Percentiles rank a stretch among this genome's conserved stretches.
phyloP scores from a whole-genome alignment of 495 filamentous ascomycete species.

The Daldinia childiae region DNA sequence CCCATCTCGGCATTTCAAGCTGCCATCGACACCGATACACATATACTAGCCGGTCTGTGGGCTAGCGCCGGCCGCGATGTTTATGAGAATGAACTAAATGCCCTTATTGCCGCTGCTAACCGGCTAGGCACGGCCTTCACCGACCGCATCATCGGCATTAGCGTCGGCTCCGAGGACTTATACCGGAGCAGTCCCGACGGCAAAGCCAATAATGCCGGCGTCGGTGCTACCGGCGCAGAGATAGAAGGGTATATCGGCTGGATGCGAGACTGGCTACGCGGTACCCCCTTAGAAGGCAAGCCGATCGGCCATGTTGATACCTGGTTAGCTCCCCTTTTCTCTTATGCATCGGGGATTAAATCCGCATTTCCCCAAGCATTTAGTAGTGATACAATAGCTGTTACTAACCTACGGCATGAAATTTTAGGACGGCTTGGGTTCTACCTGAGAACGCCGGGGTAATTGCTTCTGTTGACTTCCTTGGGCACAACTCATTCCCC shows the following conservation, averaged over 20 bases:
- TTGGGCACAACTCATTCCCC: conserved; percentile 73
- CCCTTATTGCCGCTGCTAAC: conserved; percentile 65
- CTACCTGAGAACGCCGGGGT: conserved; percentile 72
- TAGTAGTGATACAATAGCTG: no score
- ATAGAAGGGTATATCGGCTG: conserved; percentile 69
- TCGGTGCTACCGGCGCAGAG: conserved; percentile 61
- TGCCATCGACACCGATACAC: conserved; percentile 71
- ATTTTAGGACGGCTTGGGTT: conserved; percentile 78
- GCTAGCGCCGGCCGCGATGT: conserved; percentile 64
- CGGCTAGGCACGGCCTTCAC: conserved; percentile 67
- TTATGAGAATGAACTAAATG: conserved; percentile 70
- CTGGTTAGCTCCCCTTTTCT: conserved; percentile 56
- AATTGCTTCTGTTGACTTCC: conserved; percentile 69
- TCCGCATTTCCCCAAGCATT: background rate
- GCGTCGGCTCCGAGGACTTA: conserved; percentile 82
- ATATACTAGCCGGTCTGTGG: conserved; percentile 76
- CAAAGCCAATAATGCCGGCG: conserved; percentile 50
- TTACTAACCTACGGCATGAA: background rate
- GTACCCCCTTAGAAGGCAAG: conserved; percentile 61
- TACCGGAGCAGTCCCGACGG: conserved; percentile 72
- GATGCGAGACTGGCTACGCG: conserved; percentile 61
- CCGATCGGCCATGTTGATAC: conserved; percentile 83
- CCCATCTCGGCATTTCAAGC: conserved; percentile 70
- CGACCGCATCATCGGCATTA: conserved; percentile 74
- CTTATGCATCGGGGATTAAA: no score